Evolutionary conservation across 495 filamentous ascomycete genomes (phyloP).

Genomic region (Penicillium desertorum): DNA sequence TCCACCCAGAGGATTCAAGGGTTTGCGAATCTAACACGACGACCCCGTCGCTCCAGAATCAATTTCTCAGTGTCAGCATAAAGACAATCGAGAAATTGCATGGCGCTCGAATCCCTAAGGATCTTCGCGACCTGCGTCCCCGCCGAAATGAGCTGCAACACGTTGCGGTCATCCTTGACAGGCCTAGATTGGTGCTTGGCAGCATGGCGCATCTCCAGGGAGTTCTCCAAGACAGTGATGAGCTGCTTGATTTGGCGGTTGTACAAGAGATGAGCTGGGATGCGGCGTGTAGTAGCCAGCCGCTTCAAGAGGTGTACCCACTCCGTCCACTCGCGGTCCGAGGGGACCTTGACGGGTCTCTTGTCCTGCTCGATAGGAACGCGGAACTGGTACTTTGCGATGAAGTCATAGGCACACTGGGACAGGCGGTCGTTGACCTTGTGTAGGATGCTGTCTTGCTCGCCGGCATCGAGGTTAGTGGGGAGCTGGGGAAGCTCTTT

Average conservation of each 20-base stretch:
- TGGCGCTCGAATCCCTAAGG: slow-evolving; percentile 74
- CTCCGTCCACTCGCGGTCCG: slow-evolving; percentile 87
- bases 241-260: slow-evolving; percentile 89
- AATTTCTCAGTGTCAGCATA: slow-evolving; percentile 68
- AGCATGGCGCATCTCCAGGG: slow-evolving; percentile 79
- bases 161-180: slow-evolving; percentile 85
- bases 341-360: slow-evolving; percentile 72
- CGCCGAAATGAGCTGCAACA: slow-evolving; percentile 81
- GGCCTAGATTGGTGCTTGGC: slow-evolving; percentile 80
- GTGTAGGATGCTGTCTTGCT: slow-evolving; percentile 77
- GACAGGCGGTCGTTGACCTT: slow-evolving; percentile 81
- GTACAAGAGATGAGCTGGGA: slow-evolving; percentile 78
- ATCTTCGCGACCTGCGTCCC: slow-evolving; percentile 86
- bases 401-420: slow-evolving; percentile 83
- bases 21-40: slow-evolving; percentile 47
- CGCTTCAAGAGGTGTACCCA: slow-evolving; percentile 88
- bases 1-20: slow-evolving; percentile 35
- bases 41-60: slow-evolving; percentile 61
- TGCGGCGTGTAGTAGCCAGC: slow-evolving; percentile 79
- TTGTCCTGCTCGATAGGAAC: slow-evolving; percentile 79
- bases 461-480: slow-evolving; percentile 75
- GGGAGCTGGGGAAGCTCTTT: slow-evolving; percentile 77
- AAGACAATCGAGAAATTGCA: slow-evolving; percentile 75
- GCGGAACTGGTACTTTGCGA: slow-evolving; percentile 86
- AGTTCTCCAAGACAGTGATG: slow-evolving; percentile 79